Base-by-base conservation (phyloP, 257 asterid species). In the Sherardia arvensis region DNA sequence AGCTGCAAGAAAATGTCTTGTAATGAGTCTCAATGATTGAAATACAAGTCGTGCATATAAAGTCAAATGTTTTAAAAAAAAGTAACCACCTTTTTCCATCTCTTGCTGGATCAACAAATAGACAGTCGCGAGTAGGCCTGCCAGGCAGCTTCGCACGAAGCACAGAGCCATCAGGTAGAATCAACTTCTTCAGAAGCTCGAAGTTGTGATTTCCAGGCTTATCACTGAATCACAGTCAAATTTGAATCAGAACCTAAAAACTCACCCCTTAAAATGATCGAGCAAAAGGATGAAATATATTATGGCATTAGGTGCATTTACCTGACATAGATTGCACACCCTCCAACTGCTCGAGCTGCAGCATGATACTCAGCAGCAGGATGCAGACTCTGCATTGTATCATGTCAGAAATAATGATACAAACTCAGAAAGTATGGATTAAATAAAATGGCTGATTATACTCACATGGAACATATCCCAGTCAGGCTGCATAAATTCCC, bases 381-480 rank as follows among this genome's bases (percentile, higher is more conserved):
- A 76, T 92, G 99, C 73, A 89, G 74, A 77, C 97, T 89, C 99
- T 92, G 81, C 63, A 74, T 68, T 11, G 7, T 51, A 17, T 7
- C 10, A 32, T 48, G 34, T 30, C 2, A 23, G 27, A 68, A 7
- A 20, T 26, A 18, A 26, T 25, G 15, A 7, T 12, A n/a, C 36
- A 5, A 11, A 54, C n/a, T n/a, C n/a, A 45, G 23, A 22, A 49
- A 8, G 10, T 30, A 34, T 7, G 48, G 59, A 21, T 18, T 15
- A 38, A 54, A 27, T 12, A 8, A 20, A 62, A 38, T 22, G 32
- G 1, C 4, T 26, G 29, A 61, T 26, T 32, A 62, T 25, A 78
- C 96, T 79, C 73, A 92, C 99, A 22, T 92, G 99, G 74, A 92
- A 92, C 94, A 86, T 92, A 77, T 92, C 98, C 98, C 98, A 92